A percentile compares a stretch with the other conserved stretches of the same genome.
These are phyloP conservation scores for Thalassiosira gravida DNA, from an alignment of 352 stramenopile species.

Conservation along the genomic window DNA sequence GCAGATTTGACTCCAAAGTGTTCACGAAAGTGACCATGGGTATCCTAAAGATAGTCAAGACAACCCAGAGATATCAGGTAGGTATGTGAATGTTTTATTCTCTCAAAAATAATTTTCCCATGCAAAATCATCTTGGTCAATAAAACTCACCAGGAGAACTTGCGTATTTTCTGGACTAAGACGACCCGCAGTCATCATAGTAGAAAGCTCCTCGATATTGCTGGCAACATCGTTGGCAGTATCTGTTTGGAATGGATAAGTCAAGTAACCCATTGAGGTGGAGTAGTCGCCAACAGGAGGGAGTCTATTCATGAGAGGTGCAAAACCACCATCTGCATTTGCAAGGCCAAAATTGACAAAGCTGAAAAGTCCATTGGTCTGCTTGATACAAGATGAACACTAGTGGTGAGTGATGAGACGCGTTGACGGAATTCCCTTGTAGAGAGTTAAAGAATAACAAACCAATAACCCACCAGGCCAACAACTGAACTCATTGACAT, in stretches of 20 bases:
- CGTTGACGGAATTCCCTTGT: too few relatives aligned
- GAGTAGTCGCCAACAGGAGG: conserved; percentile 37
- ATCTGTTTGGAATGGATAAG: conserved; percentile 21
- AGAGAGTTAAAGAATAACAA: too few relatives aligned
- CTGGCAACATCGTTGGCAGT: conserved; percentile 10
- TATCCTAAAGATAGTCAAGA: conserved; percentile 30
- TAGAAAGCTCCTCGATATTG: conserved; percentile 72
- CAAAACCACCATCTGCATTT: conserved; percentile 63
- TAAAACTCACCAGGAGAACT: conserved; percentile 39
- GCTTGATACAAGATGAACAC: too few relatives aligned
- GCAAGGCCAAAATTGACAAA: conserved; percentile 68
- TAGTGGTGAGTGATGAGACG: too few relatives aligned
- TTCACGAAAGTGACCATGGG: conserved; percentile 36
- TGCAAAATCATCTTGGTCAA: too few relatives aligned
- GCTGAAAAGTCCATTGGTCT: conserved; percentile 73
- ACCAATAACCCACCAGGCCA: conserved; percentile 32
- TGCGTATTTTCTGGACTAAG: conserved; percentile 63
- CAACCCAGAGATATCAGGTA: too few relatives aligned
- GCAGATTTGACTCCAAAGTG: conserved; percentile 44
- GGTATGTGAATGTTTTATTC: too few relatives aligned
- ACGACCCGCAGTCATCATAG: conserved; percentile 51
- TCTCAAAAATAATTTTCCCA: too few relatives aligned
- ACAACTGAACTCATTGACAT: conserved; percentile 56
- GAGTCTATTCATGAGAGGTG: conserved; percentile 2
- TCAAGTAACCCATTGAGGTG: conserved; percentile 38